These are phyloP conservation scores for Maudiozyma bulderi DNA, from an alignment of 805 yeast species.

Conservation along the genomic window DNA sequence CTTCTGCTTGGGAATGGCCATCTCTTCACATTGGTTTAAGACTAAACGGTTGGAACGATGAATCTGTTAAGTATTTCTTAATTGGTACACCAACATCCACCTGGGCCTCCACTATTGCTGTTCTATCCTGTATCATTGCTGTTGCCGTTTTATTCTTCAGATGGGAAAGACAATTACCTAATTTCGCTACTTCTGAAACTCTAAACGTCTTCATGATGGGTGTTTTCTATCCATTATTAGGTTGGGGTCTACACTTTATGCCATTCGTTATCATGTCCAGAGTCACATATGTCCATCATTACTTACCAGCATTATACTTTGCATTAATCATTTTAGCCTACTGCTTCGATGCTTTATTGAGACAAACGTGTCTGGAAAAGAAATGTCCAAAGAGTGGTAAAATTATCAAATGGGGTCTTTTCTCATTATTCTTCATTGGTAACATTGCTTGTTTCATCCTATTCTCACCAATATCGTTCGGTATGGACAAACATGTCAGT, in stretches of 20 bases:
- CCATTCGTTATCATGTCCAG: conserved; percentile 94
- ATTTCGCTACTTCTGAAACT: conserved; percentile 28
- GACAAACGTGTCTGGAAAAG: not conserved
- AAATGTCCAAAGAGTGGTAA: conserved; percentile 1
- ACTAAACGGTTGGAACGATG: conserved; percentile 67
- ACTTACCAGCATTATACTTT: conserved; percentile 89
- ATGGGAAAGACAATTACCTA: conserved; percentile 73
- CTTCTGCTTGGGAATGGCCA: conserved; percentile 88
- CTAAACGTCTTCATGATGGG: conserved; percentile 52
- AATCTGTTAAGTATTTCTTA: conserved; percentile 53
- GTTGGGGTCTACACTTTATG: conserved; percentile 84
- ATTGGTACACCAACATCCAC: conserved; percentile 74
- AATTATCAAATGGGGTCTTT: conserved; percentile 31
- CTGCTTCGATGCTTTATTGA: conserved; percentile 39
- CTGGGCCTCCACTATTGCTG: conserved; percentile 61
- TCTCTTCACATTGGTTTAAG: conserved; percentile 65
- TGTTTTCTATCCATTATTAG: conserved; percentile 69
- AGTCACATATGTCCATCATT: conserved; percentile 94
- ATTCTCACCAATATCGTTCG: conserved; percentile 56
- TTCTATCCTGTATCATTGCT: conserved; percentile 42
- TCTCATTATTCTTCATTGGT: conserved; percentile 31
- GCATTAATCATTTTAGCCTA: conserved; percentile 53
- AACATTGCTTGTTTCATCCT: conserved; percentile 48
- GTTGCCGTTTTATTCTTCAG: conserved; percentile 34
- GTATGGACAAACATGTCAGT: conserved; percentile 45